These are phyloP conservation scores for Lepraria neglecta DNA, from an alignment of 495 filamentous ascomycete species.

Conservation along the genomic window DNA sequence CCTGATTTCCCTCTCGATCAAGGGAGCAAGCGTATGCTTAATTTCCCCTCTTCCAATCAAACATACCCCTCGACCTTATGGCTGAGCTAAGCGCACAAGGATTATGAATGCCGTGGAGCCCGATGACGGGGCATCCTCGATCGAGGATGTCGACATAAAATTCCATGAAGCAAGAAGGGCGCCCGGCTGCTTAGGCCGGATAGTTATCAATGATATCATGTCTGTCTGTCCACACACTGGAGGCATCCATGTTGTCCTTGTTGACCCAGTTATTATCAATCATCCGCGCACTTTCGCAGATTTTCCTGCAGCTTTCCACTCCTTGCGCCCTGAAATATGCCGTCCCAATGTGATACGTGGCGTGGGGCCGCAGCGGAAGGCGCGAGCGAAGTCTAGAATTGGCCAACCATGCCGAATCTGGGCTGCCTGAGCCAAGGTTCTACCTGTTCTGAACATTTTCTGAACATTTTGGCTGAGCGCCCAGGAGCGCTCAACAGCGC, in stretches of 20 bases:
- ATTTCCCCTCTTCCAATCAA: neutral
- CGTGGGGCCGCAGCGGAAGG: slow-evolving; percentile 3
- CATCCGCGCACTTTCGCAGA: neutral
- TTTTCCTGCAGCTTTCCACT: neutral
- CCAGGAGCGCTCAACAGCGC: neutral
- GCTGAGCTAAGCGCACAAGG: neutral
- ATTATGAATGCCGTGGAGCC: neutral
- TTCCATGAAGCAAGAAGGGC: too few species aligned
- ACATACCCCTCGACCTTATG: neutral
- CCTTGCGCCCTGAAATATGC: neutral
- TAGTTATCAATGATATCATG: too few species aligned
- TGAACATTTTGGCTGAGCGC: neutral
- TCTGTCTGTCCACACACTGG: too few species aligned
- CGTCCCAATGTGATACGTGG: neutral
- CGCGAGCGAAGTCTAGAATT: neutral
- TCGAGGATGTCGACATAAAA: neutral
- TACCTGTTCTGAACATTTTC: slow-evolving; percentile 1
- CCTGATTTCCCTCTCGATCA: neutral
- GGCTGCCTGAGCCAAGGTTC: too few species aligned
- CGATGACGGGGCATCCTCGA: neutral
- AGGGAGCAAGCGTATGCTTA: slow-evolving; percentile 1
- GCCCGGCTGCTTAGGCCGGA: too few species aligned
- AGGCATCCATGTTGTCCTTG: too few species aligned
- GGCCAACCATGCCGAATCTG: too few species aligned
- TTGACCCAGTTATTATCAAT: neutral